These are phyloP conservation scores for Chenopodium album DNA, from an alignment of 148 eudicot genomes.

Conservation along the genomic window DNA sequence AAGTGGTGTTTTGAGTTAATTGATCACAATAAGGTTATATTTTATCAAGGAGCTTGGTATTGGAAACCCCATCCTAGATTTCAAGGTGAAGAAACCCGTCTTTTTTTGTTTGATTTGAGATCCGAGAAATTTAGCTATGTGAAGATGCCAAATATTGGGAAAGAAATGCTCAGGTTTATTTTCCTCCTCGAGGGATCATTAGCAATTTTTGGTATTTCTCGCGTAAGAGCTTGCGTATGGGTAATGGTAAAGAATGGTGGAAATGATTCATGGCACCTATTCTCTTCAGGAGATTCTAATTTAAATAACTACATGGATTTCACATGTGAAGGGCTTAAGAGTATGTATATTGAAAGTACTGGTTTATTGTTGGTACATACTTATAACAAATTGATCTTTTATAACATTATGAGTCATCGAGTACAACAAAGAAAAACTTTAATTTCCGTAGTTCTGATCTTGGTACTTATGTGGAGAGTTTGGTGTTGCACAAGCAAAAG, in stretches of 20 bases:
- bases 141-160: background rate
- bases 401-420: background rate
- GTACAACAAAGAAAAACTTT: background rate
- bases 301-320: background rate
- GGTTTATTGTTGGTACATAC: background rate
- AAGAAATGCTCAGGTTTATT: background rate
- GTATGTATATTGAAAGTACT: background rate
- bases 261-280: background rate
- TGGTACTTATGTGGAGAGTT: slow-evolving; percentile 3
- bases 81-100: no score
- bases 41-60: background rate
- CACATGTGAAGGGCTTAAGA: background rate
- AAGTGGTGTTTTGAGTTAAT: background rate
- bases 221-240: background rate
- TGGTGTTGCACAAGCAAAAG: background rate
- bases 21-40: background rate
- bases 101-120: background rate
- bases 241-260: background rate
- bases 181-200: no score
- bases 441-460: background rate
- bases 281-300: background rate
- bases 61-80: background rate
- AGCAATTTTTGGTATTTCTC: background rate
- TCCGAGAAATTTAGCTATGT: background rate
- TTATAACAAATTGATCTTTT: background rate